These are phyloP conservation scores for Apocynum venetum DNA, from an alignment of 257 asterid species.

Conservation along the genomic window DNA sequence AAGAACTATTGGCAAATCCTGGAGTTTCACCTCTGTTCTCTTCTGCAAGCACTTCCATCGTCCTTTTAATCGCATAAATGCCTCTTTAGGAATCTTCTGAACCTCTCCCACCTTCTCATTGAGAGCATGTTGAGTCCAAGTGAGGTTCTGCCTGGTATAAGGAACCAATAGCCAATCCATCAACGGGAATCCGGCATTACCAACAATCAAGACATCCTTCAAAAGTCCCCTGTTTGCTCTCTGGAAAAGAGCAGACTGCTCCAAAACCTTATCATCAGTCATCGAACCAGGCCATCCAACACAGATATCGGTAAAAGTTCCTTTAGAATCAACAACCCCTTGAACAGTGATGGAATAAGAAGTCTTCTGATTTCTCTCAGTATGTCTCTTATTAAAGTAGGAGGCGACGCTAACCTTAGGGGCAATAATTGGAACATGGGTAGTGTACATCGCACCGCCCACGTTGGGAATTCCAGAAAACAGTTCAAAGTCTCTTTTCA, in stretches of 20 bases:
- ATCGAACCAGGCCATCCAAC: slow-evolving; percentile 94
- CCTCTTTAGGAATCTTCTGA: slow-evolving; percentile 44
- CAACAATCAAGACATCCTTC: slow-evolving; percentile 47
- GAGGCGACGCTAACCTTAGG: slow-evolving; percentile 54
- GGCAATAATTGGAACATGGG: slow-evolving; percentile 73
- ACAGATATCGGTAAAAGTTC: slow-evolving; percentile 68
- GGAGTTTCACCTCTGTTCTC: slow-evolving; percentile 83
- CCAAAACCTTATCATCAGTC: slow-evolving; percentile 71
- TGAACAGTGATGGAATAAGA: slow-evolving; percentile 75
- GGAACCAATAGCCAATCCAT: slow-evolving; percentile 77
- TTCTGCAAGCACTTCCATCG: slow-evolving; percentile 79
- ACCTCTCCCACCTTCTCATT: slow-evolving; percentile 53
- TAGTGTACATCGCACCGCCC: slow-evolving; percentile 65
- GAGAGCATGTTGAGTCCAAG: slow-evolving; percentile 76
- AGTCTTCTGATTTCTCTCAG: slow-evolving; percentile 74
- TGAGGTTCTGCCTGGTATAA: slow-evolving; percentile 42
- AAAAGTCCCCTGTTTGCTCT: slow-evolving; percentile 52
- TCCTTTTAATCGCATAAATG: slow-evolving; percentile 68
- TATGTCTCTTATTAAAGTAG: slow-evolving; percentile 72
- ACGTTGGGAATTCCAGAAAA: slow-evolving; percentile 52
- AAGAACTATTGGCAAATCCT: slow-evolving; percentile 72
- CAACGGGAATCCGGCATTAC: slow-evolving; percentile 47
- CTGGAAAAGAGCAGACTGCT: slow-evolving; percentile 62
- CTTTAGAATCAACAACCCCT: slow-evolving; percentile 65
- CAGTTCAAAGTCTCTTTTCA: slow-evolving; percentile 35